Conservation (phyloP, 225 moss, liverwort and hornwort genomes). For the Marchantia paleacea region DNA sequence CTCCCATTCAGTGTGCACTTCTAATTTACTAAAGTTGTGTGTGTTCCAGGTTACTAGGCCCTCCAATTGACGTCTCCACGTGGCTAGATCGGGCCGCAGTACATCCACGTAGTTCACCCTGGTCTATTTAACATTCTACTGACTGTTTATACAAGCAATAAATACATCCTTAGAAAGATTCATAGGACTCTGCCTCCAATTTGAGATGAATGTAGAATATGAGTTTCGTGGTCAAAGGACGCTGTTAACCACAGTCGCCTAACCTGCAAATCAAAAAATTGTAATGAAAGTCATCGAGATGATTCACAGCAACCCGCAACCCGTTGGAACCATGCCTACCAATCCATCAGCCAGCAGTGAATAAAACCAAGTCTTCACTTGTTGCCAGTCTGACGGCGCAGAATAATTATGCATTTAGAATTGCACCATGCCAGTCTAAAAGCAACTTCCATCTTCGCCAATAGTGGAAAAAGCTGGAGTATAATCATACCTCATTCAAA, state of each 20-base stretch:
- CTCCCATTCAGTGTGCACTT: neutral
- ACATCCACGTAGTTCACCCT: conserved; percentile 4
- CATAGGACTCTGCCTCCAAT: conserved; percentile 44
- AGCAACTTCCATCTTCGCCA: too few relatives aligned
- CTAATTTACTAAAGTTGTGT: neutral
- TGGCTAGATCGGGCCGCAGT: neutral
- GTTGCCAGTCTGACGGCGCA: too few relatives aligned
- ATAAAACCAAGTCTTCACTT: too few relatives aligned
- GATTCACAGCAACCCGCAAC: too few relatives aligned
- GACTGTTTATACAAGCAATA: conserved; percentile 12
- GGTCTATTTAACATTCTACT: conserved; percentile 5
- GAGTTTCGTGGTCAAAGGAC: conserved; percentile 84
- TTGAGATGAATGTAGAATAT: conserved; percentile 73
- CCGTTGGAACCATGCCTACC: too few relatives aligned
- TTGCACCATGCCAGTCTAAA: too few relatives aligned
- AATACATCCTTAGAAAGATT: conserved; percentile 1
- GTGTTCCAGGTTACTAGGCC: conserved; percentile 9
- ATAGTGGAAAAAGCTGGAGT: neutral
- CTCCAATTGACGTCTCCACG: conserved; percentile 4
- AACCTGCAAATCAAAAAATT: conserved; percentile 46
- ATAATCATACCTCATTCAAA: conserved; percentile 65
- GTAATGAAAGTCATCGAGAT: too few relatives aligned
- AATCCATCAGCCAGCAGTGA: too few relatives aligned
- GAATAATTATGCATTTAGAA: too few relatives aligned
- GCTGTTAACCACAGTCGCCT: conserved; percentile 89